A percentile compares a stretch with the other conserved stretches of the same genome.
Conservation (phyloP, 2,329 filamentous ascomycete species). For the Periconia sp. region DNA sequence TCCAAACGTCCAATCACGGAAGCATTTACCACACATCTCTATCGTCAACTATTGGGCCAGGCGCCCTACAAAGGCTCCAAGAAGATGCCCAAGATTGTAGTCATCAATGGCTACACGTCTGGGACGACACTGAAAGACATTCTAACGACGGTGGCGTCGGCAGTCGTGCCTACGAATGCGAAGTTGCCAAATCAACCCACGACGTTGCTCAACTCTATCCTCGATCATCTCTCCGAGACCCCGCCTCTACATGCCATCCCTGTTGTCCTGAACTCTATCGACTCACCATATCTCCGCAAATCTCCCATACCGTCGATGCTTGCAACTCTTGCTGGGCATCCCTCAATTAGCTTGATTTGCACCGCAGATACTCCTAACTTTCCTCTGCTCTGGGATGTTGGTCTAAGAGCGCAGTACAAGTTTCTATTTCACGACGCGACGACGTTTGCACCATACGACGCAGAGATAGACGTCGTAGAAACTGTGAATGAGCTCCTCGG, state of each 20-base stretch:
- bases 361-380: conserved; percentile 91
- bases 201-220: conserved; percentile 71
- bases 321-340: conserved; percentile 76
- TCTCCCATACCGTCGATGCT: conserved; percentile 73
- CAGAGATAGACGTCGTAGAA: conserved; percentile 84
- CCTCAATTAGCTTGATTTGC: conserved; percentile 73
- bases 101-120: conserved; percentile 84
- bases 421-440: conserved; percentile 95
- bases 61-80: conserved; percentile 34
- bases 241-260: conserved; percentile 58
- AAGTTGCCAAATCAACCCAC: conserved; percentile 69
- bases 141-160: conserved; percentile 69
- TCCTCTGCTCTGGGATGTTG: conserved; percentile 85
- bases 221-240: conserved; percentile 62
- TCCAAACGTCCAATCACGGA: conserved; percentile 81
- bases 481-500: conserved; percentile 88
- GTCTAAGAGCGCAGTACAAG: conserved; percentile 79
- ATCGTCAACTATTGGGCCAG: conserved; percentile 50
- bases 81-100: conserved; percentile 68
- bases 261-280: conserved; percentile 84
- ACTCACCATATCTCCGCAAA: conserved; percentile 77
- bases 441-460: conserved; percentile 77
- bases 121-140: conserved; percentile 72
- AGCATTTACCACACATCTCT: conserved; percentile 74
- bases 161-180: conserved; percentile 59